phyloP scores from a whole-genome alignment of 768 basidiomycete species.

The Trametes cinnabarina region DNA sequence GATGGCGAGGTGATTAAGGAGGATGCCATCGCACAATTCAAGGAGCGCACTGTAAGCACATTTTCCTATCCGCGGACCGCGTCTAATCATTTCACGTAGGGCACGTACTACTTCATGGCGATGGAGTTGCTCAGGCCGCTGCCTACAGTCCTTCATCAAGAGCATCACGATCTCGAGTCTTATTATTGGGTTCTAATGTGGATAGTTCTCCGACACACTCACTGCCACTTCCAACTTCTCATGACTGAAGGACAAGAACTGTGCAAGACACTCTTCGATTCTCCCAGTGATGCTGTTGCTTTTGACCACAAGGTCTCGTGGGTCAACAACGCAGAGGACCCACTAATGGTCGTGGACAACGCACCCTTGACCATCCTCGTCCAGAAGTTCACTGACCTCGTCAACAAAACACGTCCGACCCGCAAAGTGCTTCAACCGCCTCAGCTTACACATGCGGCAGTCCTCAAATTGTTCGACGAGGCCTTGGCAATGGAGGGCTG shows the following conservation, averaged over 20 bases:
- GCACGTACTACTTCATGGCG: background rate
- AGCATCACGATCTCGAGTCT: constrained; percentile 3
- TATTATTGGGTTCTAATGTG: constrained; percentile 11
- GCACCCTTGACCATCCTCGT: background rate
- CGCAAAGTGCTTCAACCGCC: no score
- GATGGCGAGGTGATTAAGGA: background rate
- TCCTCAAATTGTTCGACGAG: no score
- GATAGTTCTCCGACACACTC: constrained; percentile 10
- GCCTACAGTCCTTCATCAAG: background rate
- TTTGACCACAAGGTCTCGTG: background rate
- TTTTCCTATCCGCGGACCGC: background rate
- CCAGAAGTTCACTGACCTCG: background rate
- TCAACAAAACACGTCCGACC: no score
- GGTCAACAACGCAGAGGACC: background rate
- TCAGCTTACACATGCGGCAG: no score
- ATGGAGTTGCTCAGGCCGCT: background rate
- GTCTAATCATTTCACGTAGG: background rate
- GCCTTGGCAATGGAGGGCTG: no score
- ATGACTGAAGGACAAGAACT: background rate
- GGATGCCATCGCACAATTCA: background rate
- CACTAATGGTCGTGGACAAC: background rate
- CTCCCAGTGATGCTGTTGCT: background rate
- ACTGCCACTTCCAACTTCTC: background rate
- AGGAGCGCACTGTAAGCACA: background rate
- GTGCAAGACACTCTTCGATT: background rate